Evolutionary conservation across 306 rosid genomes (phyloP).

Genomic region (Trichosanthes cucumerina): DNA sequence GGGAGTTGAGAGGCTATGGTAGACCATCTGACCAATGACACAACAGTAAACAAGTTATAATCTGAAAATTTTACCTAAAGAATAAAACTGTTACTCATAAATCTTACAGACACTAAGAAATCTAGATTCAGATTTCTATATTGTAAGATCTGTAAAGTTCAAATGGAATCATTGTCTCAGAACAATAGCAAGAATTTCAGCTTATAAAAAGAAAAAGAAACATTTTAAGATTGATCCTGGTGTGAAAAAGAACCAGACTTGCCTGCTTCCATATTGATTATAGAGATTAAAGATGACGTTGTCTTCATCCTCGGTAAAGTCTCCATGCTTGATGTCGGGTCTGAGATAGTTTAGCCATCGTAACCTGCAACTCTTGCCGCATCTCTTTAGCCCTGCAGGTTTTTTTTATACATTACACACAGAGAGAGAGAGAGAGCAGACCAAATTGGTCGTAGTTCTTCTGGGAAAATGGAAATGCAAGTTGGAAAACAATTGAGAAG

Average conservation of each 20-base stretch:
- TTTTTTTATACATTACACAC: not conserved
- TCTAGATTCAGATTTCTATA: not conserved
- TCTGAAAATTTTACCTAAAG: not conserved
- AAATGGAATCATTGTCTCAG: not conserved
- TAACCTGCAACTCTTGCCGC: conserved; percentile 88
- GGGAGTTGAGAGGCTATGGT: conserved; percentile 61
- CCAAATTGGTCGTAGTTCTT: not conserved
- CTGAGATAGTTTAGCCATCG: conserved; percentile 85
- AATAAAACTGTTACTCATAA: not conserved
- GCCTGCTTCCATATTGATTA: conserved; percentile 73
- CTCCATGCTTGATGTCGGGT: conserved; percentile 84
- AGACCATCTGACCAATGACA: conserved; percentile 55
- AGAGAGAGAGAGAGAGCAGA: not conserved
- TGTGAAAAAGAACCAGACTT: not conserved
- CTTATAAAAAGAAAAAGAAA: not conserved
- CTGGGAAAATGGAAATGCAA: not conserved
- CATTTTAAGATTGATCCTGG: not conserved
- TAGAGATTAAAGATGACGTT: conserved; percentile 46
- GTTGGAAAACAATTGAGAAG: not conserved
- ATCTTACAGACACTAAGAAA: not conserved
- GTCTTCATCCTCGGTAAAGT: conserved; percentile 79
- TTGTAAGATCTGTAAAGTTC: not conserved
- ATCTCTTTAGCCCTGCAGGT: conserved; percentile 54
- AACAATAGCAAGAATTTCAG: not conserved
- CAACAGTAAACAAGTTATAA: not conserved